Percentiles rank a stretch among this genome's conserved stretches.
phyloP scores from a whole-genome alignment of 2,329 filamentous ascomycete genomes.

The Fusarium sacchari region DNA sequence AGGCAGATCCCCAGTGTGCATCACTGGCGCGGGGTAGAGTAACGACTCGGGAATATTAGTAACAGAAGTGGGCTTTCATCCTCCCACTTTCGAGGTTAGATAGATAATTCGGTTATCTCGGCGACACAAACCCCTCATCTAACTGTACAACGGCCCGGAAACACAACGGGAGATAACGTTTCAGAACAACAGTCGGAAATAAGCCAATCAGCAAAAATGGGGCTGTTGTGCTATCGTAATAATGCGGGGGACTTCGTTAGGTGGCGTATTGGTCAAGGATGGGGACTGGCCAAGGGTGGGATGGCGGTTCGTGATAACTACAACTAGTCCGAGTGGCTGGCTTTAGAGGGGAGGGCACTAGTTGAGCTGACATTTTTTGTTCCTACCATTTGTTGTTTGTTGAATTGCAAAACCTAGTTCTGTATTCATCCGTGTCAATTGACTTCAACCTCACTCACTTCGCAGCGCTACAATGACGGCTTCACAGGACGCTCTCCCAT shows the following conservation, averaged over 20 bases:
- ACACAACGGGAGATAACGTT: background rate
- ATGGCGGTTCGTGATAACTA: background rate
- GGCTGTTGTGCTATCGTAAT: background rate
- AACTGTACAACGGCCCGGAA: background rate
- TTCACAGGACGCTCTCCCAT: background rate
- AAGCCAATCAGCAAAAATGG: background rate
- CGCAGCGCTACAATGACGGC: background rate
- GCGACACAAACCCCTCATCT: background rate
- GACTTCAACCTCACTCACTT: background rate
- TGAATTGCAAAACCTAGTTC: rapidly evolving
- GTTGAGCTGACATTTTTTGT: background rate
- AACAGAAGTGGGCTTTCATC: background rate
- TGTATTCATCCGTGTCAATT: background rate
- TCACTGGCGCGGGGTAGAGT: background rate
- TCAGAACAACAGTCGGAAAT: background rate
- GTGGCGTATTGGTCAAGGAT: background rate
- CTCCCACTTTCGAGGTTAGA: background rate
- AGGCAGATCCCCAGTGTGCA: background rate
- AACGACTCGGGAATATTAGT: background rate
- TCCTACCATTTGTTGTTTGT: background rate
- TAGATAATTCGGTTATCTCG: background rate
- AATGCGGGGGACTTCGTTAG: background rate
- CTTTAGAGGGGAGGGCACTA: background rate
- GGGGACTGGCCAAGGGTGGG: background rate
- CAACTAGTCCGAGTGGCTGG: conserved; percentile 1